Conservation (phyloP, 148 eudicot genomes). For the Arbutus unedo region DNA sequence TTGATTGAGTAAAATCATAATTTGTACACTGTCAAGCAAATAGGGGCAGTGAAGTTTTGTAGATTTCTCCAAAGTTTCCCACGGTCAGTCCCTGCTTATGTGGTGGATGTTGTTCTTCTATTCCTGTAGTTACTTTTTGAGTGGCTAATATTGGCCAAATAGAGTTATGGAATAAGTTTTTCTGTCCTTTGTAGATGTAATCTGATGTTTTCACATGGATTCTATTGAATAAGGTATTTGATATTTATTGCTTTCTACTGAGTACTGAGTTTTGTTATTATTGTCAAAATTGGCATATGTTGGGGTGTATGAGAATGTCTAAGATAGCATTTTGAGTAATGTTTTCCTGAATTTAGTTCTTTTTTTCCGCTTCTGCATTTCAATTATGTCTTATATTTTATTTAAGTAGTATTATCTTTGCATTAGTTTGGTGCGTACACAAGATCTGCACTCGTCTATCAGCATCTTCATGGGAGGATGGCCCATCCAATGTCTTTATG, state of each 20-base stretch:
- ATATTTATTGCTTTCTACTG: background rate
- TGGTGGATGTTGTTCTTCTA: background rate
- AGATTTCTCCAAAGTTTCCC: conserved; percentile 4
- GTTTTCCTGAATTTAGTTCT: background rate
- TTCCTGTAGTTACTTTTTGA: background rate
- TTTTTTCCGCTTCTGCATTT: background rate
- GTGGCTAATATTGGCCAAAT: background rate
- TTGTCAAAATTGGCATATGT: background rate
- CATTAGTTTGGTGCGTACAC: background rate
- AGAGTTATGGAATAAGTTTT: background rate
- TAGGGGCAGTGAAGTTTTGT: background rate
- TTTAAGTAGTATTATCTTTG: background rate
- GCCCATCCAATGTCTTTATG: too few relatives aligned
- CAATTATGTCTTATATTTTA: background rate
- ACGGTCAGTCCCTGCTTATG: background rate
- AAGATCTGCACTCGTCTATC: background rate
- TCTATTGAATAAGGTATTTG: background rate
- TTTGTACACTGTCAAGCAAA: background rate
- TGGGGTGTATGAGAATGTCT: background rate
- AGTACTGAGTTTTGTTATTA: background rate
- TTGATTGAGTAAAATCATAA: conserved; percentile 4
- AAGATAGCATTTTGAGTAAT: background rate
- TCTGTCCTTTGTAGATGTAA: background rate
- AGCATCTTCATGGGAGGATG: background rate
- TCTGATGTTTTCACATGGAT: background rate